Evolutionary conservation across 2,329 filamentous ascomycete species (phyloP).

Genomic region (Calonectria naviculata): DNA sequence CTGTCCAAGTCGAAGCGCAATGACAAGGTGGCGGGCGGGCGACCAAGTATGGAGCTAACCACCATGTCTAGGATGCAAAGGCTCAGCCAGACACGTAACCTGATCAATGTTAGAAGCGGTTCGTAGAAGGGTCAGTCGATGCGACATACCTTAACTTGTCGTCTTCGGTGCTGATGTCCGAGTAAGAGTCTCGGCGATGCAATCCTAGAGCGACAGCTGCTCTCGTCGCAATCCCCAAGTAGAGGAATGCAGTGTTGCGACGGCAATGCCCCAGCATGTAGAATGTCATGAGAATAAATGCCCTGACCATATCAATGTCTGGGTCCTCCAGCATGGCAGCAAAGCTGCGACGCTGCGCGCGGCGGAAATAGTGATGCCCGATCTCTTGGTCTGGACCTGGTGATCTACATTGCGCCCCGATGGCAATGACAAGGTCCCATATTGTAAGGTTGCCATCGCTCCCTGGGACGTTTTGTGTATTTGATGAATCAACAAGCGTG

Average conservation of each 20-base stretch:
- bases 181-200: conserved; percentile 50
- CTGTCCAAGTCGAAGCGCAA: conserved; percentile 17
- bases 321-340: conserved; percentile 38
- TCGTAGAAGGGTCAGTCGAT: no score
- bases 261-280: conserved; percentile 73
- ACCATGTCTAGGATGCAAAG: conserved; percentile 52
- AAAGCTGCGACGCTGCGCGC: conserved; percentile 46
- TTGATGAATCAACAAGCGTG: conserved; percentile 29
- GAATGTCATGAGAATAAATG: conserved; percentile 70
- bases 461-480: not conserved
- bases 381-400: conserved; percentile 20
- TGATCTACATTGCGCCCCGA: conserved; percentile 40
- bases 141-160: conserved; percentile 33
- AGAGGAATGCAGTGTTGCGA: conserved; percentile 75
- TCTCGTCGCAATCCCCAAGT: conserved; percentile 68
- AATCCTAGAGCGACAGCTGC: conserved; percentile 68
- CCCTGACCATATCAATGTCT: conserved; percentile 38
- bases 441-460: conserved; percentile 12
- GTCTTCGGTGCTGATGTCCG: conserved; percentile 16
- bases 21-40: conserved; percentile 47
- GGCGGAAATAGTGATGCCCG: conserved; percentile 55
- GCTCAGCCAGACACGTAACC: conserved; percentile 50
- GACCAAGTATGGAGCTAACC: conserved; percentile 51
- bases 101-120: conserved; percentile 26
- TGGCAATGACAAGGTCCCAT: conserved; percentile 35